Evolutionary conservation across 306 rosid genomes (phyloP), one percentile per base, ranked within the genome.

Genomic region (Citrullus colocynthis): DNA sequence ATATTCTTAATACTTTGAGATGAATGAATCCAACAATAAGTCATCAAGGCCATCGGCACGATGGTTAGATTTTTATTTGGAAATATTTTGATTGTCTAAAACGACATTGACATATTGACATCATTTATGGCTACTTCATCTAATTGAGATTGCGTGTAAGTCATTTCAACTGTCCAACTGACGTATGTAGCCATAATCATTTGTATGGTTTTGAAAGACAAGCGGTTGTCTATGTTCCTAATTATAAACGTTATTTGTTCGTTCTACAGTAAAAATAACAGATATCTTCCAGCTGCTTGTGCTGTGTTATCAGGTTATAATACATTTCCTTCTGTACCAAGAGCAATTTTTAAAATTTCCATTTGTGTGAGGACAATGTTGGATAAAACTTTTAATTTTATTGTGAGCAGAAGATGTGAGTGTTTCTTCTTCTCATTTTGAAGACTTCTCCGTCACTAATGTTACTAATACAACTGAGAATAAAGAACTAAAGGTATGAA

Each of bases 401-500:
- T 56, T 78, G 75, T 82, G 79, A 54, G 81, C 85, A 71, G 80
- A 81, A 85, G 91, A 87, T 49, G 78, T 80, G 82, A 85, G 73
- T 63, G 80, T 82, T 76, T 86, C 94, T 75, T 81, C 90, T 44
- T 39, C 75, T 73, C 83, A 74, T 54, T 80, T 88, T 79, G 91
- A 90, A 44, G 96, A 87, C 54, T 85, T 90, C 79, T 83, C 88
- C 49, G 86, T 90, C 79, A 57, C 89, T 83, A 69, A 79, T 56
- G 75, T 80, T 37, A 76, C 84, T 10, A 81, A 79, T 74, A 54
- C 45, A 63, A 65, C 67, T 64, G 84, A 83, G 80, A 75, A 60
- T 28, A 79, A 83, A 77, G 89, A 91, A 85, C 79, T 90, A 34
- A 90, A 85, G 98, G 98, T 91, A 83, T 74, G 80, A 12, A 55